Evolutionary conservation across 2,329 filamentous ascomycete species (phyloP), one percentile per base, ranked within the genome.

Genomic region (Penicillium sp.): DNA sequence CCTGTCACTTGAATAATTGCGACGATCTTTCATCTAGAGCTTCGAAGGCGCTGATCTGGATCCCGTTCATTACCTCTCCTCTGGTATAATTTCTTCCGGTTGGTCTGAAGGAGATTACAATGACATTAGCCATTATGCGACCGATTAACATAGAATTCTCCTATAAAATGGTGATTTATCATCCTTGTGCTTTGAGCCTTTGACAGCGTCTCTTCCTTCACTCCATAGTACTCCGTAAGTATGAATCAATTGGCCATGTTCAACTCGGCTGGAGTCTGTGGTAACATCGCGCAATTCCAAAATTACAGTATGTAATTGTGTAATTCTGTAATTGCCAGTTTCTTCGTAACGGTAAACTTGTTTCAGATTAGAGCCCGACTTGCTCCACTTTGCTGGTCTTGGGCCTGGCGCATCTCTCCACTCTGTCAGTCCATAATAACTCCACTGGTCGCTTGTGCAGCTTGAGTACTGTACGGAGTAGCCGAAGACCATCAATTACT

Each of bases 221-320:
- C 12, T 15, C n/a, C n/a, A n/a, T n/a, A n/a, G n/a, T 15, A 37
- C 13, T 13, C 4, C 0, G 35, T 37, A 37, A 10, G 10, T 22
- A 24, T 44, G 22, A 10, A 22, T 44, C 40, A 17, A 51, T 51
- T 51, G 47, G 28, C 30, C 28, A 19, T 33, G 28, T 28, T 49
- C 2, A 50, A 37, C 38, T n/a, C 10, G 47, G 28, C 22, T 54
- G 50, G 49, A 19, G 38, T 12, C 17, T 33, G 44, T 61, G 56
- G 62, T 62, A 35, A 62, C 62, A 62, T 59, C 53, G 59, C 40
- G 56, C 58, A 38, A 47, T 56, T 58, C 53, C 54, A 58, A 55
- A 26, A n/a, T 53, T 38, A 42, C 38, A 30, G 22, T 45, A 35
- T 19, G 26, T 49, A 47, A 12, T 17, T 22, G 2, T 8, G 49